Percentiles rank a stretch among this genome's conserved stretches.
Evolutionary conservation across 495 filamentous ascomycete species (phyloP).

Genomic region (Neurospora sp.): DNA sequence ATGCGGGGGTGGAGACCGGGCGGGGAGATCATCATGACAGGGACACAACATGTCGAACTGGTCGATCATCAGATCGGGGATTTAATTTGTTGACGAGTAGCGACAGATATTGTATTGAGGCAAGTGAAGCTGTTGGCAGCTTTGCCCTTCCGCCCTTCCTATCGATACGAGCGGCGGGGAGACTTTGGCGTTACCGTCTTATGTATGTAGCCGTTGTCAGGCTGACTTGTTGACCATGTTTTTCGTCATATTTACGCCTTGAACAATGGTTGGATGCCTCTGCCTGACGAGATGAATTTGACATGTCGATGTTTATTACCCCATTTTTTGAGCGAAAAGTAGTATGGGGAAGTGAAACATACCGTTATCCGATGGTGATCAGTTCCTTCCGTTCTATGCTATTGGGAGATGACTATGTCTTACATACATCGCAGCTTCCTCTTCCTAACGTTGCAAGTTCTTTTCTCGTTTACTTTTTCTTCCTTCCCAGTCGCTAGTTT

Average conservation of each 20-base stretch:
- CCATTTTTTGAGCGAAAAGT: background rate
- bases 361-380: background rate
- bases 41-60: background rate
- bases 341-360: background rate
- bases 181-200: background rate
- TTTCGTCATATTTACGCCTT: background rate
- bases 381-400: background rate
- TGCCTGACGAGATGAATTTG: background rate
- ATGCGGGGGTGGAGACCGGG: background rate
- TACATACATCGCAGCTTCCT: background rate
- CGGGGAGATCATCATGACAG: background rate
- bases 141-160: background rate
- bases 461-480: background rate
- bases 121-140: background rate
- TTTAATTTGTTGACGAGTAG: background rate
- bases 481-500: background rate
- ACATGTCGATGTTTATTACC: background rate
- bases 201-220: background rate
- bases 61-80: background rate
- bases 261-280: background rate
- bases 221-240: background rate
- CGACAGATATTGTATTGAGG: background rate
- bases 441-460: background rate
- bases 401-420: background rate
- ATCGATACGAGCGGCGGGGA: background rate